Evolutionary conservation across 192 early-diverging fungal species (phyloP).

Genomic region (Glomus cerebriforme): DNA sequence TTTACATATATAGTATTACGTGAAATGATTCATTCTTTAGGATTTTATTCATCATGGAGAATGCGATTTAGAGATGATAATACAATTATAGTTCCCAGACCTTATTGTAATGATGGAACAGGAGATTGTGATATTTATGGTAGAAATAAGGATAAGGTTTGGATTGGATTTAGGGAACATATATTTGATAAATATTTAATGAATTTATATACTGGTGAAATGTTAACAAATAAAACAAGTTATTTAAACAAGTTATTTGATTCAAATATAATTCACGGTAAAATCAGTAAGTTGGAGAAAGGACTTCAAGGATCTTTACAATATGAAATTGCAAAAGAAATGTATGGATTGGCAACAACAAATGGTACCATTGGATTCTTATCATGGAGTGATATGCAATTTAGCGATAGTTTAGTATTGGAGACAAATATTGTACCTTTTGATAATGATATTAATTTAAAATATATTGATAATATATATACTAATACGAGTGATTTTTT

Average conservation of each 20-base stretch:
- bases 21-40: neutral
- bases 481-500: conserved; percentile 6
- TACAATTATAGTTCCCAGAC: neutral
- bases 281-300: neutral
- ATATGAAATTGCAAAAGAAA: neutral
- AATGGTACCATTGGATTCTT: neutral
- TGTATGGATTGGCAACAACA: neutral
- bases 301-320: neutral
- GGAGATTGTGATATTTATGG: too few species aligned
- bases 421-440: neutral
- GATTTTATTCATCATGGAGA: neutral
- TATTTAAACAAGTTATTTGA: neutral
- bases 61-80: neutral
- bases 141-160: neutral
- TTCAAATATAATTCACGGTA: neutral
- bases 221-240: neutral
- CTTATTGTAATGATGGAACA: neutral
- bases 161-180: neutral
- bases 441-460: neutral
- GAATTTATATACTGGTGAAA: neutral
- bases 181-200: conserved; percentile 16
- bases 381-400: neutral
- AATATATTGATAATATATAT: neutral
- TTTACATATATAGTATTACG: neutral
- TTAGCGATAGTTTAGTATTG: neutral